These are phyloP conservation scores for Acacia acuminata DNA, from an alignment of 306 rosid species.

Conservation along the genomic window DNA sequence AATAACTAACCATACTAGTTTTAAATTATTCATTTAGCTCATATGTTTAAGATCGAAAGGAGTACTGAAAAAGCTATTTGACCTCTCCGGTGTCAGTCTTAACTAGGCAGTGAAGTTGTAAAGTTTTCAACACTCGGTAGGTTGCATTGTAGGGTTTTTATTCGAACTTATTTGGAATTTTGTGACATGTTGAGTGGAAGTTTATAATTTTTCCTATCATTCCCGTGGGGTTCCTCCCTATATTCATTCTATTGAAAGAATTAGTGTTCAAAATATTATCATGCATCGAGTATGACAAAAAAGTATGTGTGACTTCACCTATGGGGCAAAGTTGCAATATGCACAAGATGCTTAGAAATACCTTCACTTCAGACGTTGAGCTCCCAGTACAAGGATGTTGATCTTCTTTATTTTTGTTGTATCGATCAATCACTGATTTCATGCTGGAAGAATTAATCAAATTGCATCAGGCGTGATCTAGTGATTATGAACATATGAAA, in stretches of 20 bases:
- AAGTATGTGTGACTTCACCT: neutral
- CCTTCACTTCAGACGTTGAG: conserved; percentile 81
- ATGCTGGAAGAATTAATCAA: conserved; percentile 57
- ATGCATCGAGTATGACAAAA: neutral
- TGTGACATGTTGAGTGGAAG: neutral
- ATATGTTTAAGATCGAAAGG: too few species aligned
- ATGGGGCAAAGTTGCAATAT: neutral
- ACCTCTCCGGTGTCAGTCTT: neutral
- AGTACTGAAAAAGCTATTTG: neutral
- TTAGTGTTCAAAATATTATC: neutral
- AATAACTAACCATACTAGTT: too few species aligned
- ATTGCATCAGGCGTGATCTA: conserved; percentile 35
- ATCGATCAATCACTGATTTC: conserved; percentile 77
- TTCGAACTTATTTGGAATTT: neutral
- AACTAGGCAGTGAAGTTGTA: neutral
- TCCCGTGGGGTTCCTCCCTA: neutral
- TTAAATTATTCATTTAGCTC: too few species aligned
- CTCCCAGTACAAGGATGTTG: conserved; percentile 48
- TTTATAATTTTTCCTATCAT: neutral
- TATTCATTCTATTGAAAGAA: neutral
- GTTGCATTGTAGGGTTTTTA: neutral
- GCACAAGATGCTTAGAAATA: conserved; percentile 34
- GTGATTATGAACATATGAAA: neutral
- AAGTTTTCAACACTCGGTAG: neutral
- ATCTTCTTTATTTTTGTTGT: conserved; percentile 78